Evolutionary conservation across 352 stramenopile genomes (phyloP).

Genomic region (Phytophthora palmivora): DNA sequence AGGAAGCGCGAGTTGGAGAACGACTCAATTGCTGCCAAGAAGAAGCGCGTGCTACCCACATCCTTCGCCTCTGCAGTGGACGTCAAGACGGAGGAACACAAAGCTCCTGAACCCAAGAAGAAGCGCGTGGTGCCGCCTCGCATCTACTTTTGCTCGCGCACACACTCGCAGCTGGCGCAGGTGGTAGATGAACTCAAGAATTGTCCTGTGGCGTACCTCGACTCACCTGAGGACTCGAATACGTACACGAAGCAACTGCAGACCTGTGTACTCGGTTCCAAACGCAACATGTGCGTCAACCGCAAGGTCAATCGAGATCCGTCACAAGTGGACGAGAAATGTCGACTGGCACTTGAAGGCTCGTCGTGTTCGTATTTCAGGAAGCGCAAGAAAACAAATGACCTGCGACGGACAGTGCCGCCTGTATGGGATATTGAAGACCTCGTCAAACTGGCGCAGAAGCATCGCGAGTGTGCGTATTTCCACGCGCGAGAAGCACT

Average conservation of each 20-base stretch:
- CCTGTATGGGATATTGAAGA: constrained; percentile 90
- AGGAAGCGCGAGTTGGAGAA: constrained; percentile 25
- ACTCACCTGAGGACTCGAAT: constrained; percentile 44
- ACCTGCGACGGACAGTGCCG: constrained; percentile 52
- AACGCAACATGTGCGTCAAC: constrained; percentile 85
- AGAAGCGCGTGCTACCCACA: constrained; percentile 35
- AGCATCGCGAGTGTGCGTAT: constrained; percentile 83
- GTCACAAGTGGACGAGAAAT: constrained; percentile 80
- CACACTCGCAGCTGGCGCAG: constrained; percentile 86
- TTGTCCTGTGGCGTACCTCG: constrained; percentile 69
- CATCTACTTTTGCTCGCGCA: constrained; percentile 91
- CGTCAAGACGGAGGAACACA: constrained; percentile 16
- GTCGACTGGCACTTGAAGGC: constrained; percentile 43
- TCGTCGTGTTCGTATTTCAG: constrained; percentile 46
- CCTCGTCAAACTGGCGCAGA: constrained; percentile 71
- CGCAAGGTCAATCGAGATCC: constrained; percentile 68
- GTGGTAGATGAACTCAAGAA: constrained; percentile 85
- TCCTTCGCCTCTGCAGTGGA: constrained; percentile 30
- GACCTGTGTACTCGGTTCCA: constrained; percentile 85
- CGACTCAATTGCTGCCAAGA: constrained; percentile 13
- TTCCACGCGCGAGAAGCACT: constrained; percentile 67
- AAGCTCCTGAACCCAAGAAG: constrained; percentile 40
- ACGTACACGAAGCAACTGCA: constrained; percentile 58
- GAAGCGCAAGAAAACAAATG: constrained; percentile 41
- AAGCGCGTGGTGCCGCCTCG: constrained; percentile 52